These are phyloP conservation scores for Talaromyces ruber DNA, from an alignment of 495 filamentous ascomycete genomes.

Conservation along the genomic window DNA sequence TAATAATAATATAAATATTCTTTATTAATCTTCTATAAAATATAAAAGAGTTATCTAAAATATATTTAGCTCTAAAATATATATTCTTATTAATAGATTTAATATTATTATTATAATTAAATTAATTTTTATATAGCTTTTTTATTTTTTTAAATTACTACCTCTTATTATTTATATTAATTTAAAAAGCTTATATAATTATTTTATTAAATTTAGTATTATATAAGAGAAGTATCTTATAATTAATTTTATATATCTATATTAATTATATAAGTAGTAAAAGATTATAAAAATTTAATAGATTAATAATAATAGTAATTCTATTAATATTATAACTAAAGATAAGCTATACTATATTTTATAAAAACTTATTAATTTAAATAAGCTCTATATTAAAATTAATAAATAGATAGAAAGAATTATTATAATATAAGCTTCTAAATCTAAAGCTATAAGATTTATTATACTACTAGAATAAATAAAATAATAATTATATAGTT, in stretches of 20 bases:
- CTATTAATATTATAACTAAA: conserved; percentile 11
- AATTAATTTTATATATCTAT: conserved; percentile 1
- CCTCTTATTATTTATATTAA: background rate
- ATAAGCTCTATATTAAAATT: conserved; percentile 3
- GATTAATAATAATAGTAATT: conserved; percentile 10
- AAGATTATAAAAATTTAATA: conserved; percentile 11
- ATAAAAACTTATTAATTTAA: conserved; percentile 10
- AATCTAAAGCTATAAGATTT: background rate
- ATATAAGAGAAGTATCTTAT: background rate
- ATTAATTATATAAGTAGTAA: conserved; percentile 8
- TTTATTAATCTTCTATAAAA: conserved; percentile 11
- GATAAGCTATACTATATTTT: background rate
- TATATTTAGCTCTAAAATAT: background rate
- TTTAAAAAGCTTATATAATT: conserved; percentile 8
- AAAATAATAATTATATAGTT: background rate
- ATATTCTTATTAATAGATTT: conserved; percentile 1
- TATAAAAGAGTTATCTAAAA: conserved; percentile 10
- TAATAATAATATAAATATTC: conserved; percentile 6
- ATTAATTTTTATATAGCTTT: background rate
- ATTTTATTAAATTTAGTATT: conserved; percentile 7
- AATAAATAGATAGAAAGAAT: conserved; percentile 8
- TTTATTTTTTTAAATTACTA: background rate
- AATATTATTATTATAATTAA: background rate
- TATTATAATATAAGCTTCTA: too few species aligned
- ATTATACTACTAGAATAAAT: background rate